Evolutionary conservation across 129 eudicot species (phyloP), one percentile per base, ranked within the genome.

Genomic region (Ambrosia trifida): DNA sequence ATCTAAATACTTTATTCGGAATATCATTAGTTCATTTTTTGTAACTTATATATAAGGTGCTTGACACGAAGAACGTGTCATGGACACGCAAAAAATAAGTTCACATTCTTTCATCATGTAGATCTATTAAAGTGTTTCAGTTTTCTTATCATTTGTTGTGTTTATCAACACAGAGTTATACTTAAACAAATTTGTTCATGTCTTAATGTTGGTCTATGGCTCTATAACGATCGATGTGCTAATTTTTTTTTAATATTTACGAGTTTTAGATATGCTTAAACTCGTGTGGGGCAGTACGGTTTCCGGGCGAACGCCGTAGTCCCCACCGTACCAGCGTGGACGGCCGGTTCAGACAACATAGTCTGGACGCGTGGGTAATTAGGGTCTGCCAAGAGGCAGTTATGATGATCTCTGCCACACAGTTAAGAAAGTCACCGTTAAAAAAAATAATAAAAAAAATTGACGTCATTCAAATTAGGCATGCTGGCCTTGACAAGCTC

Each of bases 71-170:
- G 12, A 63, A 70, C 67, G 70, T 56, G 66, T 20, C 36, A 69
- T 50, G 24, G 33, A 32, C 38, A 46, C 16, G 35, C 20, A 19
- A 69, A 17, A 76, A 77, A 69, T 11, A 24, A 36, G 58, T 61
- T 70, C 44, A 24, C 11, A 24, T 70, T 70, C 59, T 38, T 62
- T 70, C 62, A 73, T 70, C 62, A 73, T 35, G 14, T 49, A 73
- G 28, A 24, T 24, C 28, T 52, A 35, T 62, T 52, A 49, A 36
- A 5, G 3, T 54, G 51, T 70, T 20, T 45, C 47, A 47, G 51
- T 44, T 72, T 60, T 18, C 11, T 49, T 9, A 19, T 17, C 11
- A 7, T 72, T 72, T 7, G 11, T 7, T 52, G 8, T 61, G 63
- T 73, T 47, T 13, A 45, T 32, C 31, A 72, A 24, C 36, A 24